Evolutionary conservation across 768 basidiomycete genomes (phyloP), one percentile per base, ranked within the genome.

Genomic region (Paxillus rubicundulus): DNA sequence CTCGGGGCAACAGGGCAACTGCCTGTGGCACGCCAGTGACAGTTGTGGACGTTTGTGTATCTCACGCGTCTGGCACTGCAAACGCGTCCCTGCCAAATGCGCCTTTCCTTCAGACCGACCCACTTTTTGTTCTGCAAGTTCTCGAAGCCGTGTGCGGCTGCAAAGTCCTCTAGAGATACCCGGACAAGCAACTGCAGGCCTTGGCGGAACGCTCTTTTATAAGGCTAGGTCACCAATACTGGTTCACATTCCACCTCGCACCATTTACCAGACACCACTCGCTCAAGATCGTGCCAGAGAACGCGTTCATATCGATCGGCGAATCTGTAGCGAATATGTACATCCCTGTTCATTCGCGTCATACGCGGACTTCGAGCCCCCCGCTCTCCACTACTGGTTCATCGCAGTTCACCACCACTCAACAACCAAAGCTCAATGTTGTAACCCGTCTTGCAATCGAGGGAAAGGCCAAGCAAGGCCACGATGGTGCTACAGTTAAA

Each of bases 391-490:
- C 39, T 39, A 59, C 66, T 9, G 67, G 55, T 39, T 79, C 79
- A 43, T 70, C 80, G 5, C 76, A 79, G 18, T 58, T 79, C 37
- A 78, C 76, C 0, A 70, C 78, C 9, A 71, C 67, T 20, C 71
- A 74, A 8, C 70, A 71, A 50, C 74, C 75, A 45, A 84, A 79
- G 62, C 61, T 84, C 46, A 88, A 87, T 62, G 72, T 90, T 14
- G 86, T 89, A 3, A 84, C 86, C 43, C 84, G 86, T 46, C 77
- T 90, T 30, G 83, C 82, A 20, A 81, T 91, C 45, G 86, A 89
- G 62, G 89, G 88, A 28, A 85, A 82, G 68, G 82, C 83, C 18
- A 85, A 81, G 67, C 78, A 79, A 50, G 81, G 78, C 2, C 73
- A 79, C 41, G 85, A 88, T 61, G 85, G 82, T 36, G 86, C 81